phyloP scores from a whole-genome alignment of 1,284 basidiomycete species.

The Trametes polyzona region DNA sequence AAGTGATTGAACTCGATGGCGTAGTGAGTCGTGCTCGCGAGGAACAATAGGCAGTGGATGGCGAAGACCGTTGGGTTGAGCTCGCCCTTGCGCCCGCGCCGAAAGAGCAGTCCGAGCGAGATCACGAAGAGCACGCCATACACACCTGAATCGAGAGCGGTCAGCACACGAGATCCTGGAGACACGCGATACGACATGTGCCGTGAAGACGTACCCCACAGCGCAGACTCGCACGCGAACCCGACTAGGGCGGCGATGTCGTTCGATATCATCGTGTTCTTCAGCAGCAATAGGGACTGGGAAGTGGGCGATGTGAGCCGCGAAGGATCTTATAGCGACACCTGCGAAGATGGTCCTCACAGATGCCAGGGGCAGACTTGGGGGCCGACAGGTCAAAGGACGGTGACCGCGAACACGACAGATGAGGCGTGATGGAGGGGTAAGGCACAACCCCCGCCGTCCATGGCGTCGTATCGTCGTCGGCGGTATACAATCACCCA shows the following conservation, averaged over 20 bases:
- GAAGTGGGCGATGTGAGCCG: background rate
- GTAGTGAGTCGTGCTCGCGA: conserved; percentile 41
- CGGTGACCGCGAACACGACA: background rate
- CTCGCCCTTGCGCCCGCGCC: background rate
- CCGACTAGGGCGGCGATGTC: conserved; percentile 39
- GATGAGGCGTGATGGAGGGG: background rate
- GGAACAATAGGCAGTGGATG: conserved; percentile 37
- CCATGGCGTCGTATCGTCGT: background rate
- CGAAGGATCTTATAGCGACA: background rate
- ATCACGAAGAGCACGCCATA: conserved; percentile 7
- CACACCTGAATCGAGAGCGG: conserved; percentile 7
- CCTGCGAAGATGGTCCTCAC: background rate
- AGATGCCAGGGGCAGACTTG: background rate
- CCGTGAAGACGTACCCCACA: conserved; percentile 36
- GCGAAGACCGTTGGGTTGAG: conserved; percentile 29
- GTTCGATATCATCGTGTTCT: conserved; percentile 1
- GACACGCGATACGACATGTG: background rate
- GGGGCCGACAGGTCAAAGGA: background rate
- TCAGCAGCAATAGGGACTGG: background rate
- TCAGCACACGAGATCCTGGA: background rate
- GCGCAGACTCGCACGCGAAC: conserved; percentile 37
- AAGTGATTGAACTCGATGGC: conserved; percentile 44
- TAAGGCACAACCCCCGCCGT: background rate
- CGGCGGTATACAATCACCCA: background rate
- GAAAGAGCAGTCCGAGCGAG: conserved; percentile 25